Evolutionary conservation across 2,329 filamentous ascomycete genomes (phyloP), one percentile per base, ranked within the genome.

Genomic region (Amylocarpus encephaloides): DNA sequence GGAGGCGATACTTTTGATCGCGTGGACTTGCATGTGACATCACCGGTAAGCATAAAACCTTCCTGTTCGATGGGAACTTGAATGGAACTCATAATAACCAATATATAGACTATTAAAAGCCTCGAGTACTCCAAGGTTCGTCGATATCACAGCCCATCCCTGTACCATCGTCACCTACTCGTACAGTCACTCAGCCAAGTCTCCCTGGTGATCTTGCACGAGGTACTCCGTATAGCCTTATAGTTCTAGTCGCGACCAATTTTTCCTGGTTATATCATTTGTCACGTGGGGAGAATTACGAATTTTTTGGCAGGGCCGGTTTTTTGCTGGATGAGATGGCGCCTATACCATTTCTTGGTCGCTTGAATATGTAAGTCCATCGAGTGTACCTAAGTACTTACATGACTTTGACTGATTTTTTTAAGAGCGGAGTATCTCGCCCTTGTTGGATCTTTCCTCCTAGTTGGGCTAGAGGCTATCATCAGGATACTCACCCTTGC

Each of bases 401-500:
- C 22, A 4, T 26, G 41, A 18, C 11, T 45, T n/a, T 10, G 22
- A 22, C 33, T 49, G 34, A 43, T 15, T 7, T 6, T 16, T 32
- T n/a, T 11, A 53, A 90, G 86, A 68, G 78, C 78, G 69, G 91
- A 98, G 72, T 97, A 97, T 71, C 71, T 94, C 56, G 89, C 91
- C 35, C 80, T 98, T 39, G 70, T 93, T 42, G 82, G 83, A 49
- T 97, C 92, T 6, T 86, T 97, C 63, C 63, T 88, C 46, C 79
- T 98, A 34, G 84, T 97, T 51, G 77, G 82, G 42, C 76, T 95
- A 58, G 93, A 98, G 69, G 83, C 83, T 50, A 64, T 95, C 53
- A 85, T 95, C 62, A 83, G 92, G 61, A 74, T 95, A 51, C 80
- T 95, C 55, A 97, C 93, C 1, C 79, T 96, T 54, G 88, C 88